Evolutionary conservation across 768 basidiomycete species (phyloP).

Genomic region (Sporobolomyces phaffii): DNA sequence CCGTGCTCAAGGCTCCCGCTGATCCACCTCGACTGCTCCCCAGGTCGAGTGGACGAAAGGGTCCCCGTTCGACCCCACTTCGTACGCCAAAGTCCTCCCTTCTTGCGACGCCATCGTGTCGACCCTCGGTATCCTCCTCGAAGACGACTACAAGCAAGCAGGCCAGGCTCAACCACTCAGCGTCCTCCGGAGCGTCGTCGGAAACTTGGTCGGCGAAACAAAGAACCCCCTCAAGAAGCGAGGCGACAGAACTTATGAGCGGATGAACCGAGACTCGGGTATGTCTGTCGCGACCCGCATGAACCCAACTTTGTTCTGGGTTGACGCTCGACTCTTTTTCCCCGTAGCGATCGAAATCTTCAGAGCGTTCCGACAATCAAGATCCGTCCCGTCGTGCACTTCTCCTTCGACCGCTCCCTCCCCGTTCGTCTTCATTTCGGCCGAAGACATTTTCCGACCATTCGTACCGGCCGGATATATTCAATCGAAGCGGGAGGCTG

Average conservation of each 20-base stretch:
- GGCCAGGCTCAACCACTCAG: conserved; percentile 48
- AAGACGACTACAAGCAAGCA: conserved; percentile 74
- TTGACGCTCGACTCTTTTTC: too few species aligned
- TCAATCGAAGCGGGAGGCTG: conserved; percentile 87
- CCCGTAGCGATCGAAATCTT: conserved; percentile 55
- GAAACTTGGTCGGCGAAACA: conserved; percentile 48
- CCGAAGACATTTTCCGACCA: conserved; percentile 86
- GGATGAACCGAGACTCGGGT: conserved; percentile 86
- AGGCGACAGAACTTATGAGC: conserved; percentile 60
- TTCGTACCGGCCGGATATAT: conserved; percentile 80
- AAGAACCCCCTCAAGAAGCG: conserved; percentile 57
- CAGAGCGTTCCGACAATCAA: conserved; percentile 45
- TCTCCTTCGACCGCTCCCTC: conserved; percentile 52
- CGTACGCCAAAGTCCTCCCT: conserved; percentile 65
- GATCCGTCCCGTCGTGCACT: conserved; percentile 67
- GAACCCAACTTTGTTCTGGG: too few species aligned
- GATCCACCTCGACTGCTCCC: not conserved
- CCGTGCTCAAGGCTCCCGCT: not conserved
- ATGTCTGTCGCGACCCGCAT: not conserved
- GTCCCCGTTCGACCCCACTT: conserved; percentile 69
- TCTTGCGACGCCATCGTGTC: conserved; percentile 75
- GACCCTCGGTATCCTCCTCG: conserved; percentile 83
- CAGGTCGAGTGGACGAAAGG: conserved; percentile 85
- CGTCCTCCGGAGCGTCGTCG: conserved; percentile 55
- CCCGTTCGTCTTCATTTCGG: conserved; percentile 84